Base-by-base conservation (phyloP, 2,329 filamentous ascomycete species). In the Blastomyces percursus region DNA sequence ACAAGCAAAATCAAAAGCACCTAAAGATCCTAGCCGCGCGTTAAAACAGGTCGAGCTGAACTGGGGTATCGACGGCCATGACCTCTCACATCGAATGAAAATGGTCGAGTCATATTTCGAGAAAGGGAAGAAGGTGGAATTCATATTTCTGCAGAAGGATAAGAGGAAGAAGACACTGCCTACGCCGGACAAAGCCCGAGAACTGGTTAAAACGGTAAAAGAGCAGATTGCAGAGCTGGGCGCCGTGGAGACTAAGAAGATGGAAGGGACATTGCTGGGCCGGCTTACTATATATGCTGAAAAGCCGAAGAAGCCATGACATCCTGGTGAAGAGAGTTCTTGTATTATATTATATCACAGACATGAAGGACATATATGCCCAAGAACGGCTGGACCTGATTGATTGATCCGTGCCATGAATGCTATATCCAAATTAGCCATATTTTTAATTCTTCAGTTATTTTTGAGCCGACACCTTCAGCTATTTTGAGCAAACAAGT, bases 1-100 rank as follows among this genome's bases (percentile, higher is more conserved):
- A 4, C 66, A 69, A 38, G 70, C 72, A 24, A 72, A 73, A 62
- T 68, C 71, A 21, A 70, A 71, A 62, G 64, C 69, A 76, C 68
- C 78, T 71, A 66, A 76, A 72, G 61, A 77, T 67, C 69, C 68
- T 70, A 76, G 65, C 72, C 74, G 66, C 64, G 73, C 70, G 68
- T 71, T 75, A 19, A 96, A 96, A 77, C 87, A 87, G 71, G 74
- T 96, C n/a, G 92, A 96, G 76, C 69, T 97, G 69, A 93, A 91
- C 74, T 97, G 92, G 92, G 86, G 87, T 42, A 95, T 96, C 70
- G 86, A 86, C 64, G 71, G 75, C 14, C 83, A 93, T 71, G 92
- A 96, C 77, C 74, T 96, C 60, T 77, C 77, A n/a, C 86, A 89
- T 72, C 84, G 87, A 71, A 72, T 94, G 73, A 82, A 82, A 70